Percentiles rank a stretch among this genome's conserved stretches.
phyloP scores from a whole-genome alignment of 2,329 filamentous ascomycete species.

The Aphanoascus verrucosus region DNA sequence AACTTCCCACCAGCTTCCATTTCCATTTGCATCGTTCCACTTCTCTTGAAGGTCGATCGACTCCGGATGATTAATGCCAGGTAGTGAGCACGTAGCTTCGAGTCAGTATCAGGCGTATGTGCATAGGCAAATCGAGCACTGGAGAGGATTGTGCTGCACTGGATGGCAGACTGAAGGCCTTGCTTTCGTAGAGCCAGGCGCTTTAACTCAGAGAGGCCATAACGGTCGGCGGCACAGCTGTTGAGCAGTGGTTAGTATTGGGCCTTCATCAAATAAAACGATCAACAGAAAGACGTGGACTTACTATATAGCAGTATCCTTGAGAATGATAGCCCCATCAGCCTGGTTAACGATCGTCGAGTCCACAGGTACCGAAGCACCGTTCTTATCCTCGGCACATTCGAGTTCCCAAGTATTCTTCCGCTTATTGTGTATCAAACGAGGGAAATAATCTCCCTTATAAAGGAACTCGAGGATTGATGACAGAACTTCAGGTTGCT shows the following conservation, averaged over 20 bases:
- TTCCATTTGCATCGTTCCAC: constrained; percentile 89
- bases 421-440: constrained; percentile 70
- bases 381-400: constrained; percentile 39
- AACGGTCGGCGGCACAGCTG: constrained; percentile 69
- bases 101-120: constrained; percentile 80
- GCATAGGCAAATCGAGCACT: constrained; percentile 85
- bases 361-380: constrained; percentile 32
- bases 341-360: constrained; percentile 59
- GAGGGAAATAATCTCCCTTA: constrained; percentile 87
- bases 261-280: not conserved
- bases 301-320: constrained; percentile 78
- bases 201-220: constrained; percentile 74
- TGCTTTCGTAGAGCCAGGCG: constrained; percentile 78
- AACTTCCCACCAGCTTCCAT: constrained; percentile 81
- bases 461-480: constrained; percentile 84
- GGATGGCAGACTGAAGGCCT: constrained; percentile 72
- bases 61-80: constrained; percentile 84
- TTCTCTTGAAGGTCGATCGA: constrained; percentile 79
- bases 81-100: constrained; percentile 83
- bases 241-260: not conserved
- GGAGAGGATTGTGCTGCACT: constrained; percentile 71
- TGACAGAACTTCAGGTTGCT: constrained; percentile 83
- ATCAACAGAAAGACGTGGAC: constrained; percentile 16
- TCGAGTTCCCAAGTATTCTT: constrained; percentile 76
- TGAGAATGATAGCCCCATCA: constrained; percentile 59